A percentile compares a stretch with the other conserved stretches of the same genome.
Evolutionary conservation across 2,329 filamentous ascomycete species (phyloP).

Genomic region (Aspergillus phoenicis): DNA sequence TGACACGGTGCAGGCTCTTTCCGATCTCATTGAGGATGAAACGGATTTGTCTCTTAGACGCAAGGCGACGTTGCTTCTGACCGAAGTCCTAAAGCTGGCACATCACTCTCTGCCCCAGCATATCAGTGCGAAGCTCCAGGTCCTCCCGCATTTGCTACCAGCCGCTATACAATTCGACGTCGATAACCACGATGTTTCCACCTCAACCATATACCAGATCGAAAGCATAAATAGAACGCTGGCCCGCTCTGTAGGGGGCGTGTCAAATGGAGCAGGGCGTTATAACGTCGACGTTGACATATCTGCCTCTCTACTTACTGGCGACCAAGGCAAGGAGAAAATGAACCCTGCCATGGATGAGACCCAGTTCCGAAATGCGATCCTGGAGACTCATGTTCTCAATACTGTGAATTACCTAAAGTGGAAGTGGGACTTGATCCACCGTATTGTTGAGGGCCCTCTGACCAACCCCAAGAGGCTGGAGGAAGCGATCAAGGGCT

Average conservation of each 20-base stretch:
- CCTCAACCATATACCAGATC: slow-evolving; percentile 93
- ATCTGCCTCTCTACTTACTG: slow-evolving; percentile 44
- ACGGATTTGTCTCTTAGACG: slow-evolving; percentile 65
- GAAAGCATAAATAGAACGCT: slow-evolving; percentile 95
- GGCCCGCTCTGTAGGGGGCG: slow-evolving; percentile 69
- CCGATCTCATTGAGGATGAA: slow-evolving; percentile 53
- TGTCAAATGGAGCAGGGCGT: slow-evolving; percentile 41
- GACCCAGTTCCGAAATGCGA: slow-evolving; percentile 62
- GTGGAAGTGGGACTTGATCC: slow-evolving; percentile 96
- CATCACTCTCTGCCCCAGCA: slow-evolving; percentile 79
- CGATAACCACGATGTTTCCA: slow-evolving; percentile 76
- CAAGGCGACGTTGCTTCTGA: slow-evolving; percentile 86
- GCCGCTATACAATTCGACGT: slow-evolving; percentile 72
- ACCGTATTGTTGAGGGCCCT: slow-evolving; percentile 89
- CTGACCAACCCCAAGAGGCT: slow-evolving; percentile 86
- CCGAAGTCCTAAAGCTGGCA: slow-evolving; percentile 86
- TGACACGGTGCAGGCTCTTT: slow-evolving; percentile 45
- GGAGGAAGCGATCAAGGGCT: slow-evolving; percentile 90
- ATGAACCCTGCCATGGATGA: slow-evolving; percentile 66
- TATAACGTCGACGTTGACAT: slow-evolving; percentile 50
- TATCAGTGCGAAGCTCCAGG: slow-evolving; percentile 82
- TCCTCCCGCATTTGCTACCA: slow-evolving; percentile 82
- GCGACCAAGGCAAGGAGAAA: slow-evolving; percentile 54
- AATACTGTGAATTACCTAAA: slow-evolving; percentile 89
- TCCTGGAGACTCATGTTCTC: slow-evolving; percentile 77